Evolutionary conservation across 805 yeast genomes (phyloP), one percentile per base, ranked within the genome.

Genomic region (Teunomyces panamensis): DNA sequence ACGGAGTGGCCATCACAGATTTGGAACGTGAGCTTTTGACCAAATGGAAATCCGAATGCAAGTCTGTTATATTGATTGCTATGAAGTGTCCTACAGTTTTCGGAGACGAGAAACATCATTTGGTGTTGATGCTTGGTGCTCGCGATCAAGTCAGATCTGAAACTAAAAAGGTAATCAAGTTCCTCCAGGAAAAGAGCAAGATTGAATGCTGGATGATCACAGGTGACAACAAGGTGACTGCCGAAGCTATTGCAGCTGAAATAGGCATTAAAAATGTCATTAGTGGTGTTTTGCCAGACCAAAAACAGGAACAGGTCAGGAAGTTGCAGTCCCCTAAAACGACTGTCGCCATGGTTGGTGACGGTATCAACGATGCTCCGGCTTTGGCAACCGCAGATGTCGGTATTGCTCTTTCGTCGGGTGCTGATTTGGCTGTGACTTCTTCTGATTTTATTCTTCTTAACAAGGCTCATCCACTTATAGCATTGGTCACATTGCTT

Each of bases 351-450:
- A 85, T 87, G 91, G 84, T 87, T 7, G 94, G 94, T 8, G 94
- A 87, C 57, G 94, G 94, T 16, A 81, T 87, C 30, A 87, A 87
- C 60, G 94, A 87, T 63, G 89, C 94, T 0, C 92, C 92, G 1
- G 89, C 94, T 0, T 67, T 87, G 44, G 78, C 89, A 3, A 69
- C 78, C 1, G 89, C 94, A 0, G 89, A 85, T 65, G 83, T 87
- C 16, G 94, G 94, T 3, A 75, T 87, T 41, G 90, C 94, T 0
- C 70, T 87, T 51, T 86, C 90, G 0, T 76, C 85, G 0, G 92
- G 92, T 0, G 81, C 90, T 0, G 94, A 87, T 54, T 68, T 87
- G 42, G 91, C 94, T 0, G 71, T 86, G 45, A 80, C 85, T 2
- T 81, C 90, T 3, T 84, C 88, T 48, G 89, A 87, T 60, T 86